Percentiles rank a stretch among this genome's conserved stretches.
Evolutionary conservation across 2,329 filamentous ascomycete genomes (phyloP).

Genomic region (Colletotrichum orbiculare): DNA sequence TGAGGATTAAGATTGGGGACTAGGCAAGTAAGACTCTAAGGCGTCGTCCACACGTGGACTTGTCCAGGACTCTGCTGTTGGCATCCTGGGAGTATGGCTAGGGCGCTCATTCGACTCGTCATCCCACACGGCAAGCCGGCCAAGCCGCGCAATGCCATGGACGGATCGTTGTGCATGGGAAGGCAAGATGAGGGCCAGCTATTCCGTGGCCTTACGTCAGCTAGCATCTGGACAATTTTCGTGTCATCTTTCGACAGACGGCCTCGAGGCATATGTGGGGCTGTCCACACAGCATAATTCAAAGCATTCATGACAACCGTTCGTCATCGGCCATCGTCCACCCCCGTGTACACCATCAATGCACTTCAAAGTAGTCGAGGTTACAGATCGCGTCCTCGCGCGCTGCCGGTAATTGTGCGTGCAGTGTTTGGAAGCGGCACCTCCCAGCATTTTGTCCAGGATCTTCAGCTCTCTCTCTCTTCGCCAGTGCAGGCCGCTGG

Average conservation of each 20-base stretch:
- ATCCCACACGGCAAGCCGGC: too few species aligned
- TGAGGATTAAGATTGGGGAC: neutral
- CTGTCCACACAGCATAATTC: constrained; percentile 24
- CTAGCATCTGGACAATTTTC: neutral
- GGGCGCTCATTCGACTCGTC: too few species aligned
- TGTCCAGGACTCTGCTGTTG: neutral
- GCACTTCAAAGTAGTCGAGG: too few species aligned
- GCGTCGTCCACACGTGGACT: neutral
- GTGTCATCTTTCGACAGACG: constrained; percentile 6
- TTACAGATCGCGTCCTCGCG: too few species aligned
- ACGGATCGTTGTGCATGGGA: neutral
- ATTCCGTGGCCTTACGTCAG: neutral
- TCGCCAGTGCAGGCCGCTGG: too few species aligned
- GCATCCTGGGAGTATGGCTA: too few species aligned
- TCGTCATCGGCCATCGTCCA: neutral
- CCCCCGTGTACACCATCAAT: too few species aligned
- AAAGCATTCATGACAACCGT: constrained; percentile 11
- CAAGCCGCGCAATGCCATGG: too few species aligned
- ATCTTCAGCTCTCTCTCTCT: too few species aligned
- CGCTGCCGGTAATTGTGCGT: too few species aligned
- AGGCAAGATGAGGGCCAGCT: neutral
- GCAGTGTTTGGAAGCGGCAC: too few species aligned
- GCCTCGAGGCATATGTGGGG: constrained; percentile 20
- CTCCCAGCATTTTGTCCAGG: too few species aligned
- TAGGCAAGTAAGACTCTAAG: constrained; percentile 4